Conservation (phyloP, 1,139 yeast genomes). For the Saccharomycopsis hybrid region DNA sequence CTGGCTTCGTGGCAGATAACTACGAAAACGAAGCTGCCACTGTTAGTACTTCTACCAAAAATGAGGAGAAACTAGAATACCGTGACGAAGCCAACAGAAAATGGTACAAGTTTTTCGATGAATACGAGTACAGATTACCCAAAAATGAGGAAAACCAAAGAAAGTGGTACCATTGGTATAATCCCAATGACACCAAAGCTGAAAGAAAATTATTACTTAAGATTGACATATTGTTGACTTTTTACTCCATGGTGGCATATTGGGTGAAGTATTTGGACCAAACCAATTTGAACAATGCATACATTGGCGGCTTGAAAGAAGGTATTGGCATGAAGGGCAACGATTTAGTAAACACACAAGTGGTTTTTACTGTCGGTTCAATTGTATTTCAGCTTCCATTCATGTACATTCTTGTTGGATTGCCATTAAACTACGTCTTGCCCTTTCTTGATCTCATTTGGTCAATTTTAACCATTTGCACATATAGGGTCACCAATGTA, state of each 20-base stretch:
- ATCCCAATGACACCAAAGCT: conserved; percentile 43
- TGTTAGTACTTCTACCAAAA: conserved; percentile 32
- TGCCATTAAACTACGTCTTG: conserved; percentile 35
- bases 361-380: conserved; percentile 51
- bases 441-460: conserved; percentile 40
- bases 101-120: conserved; percentile 60
- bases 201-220: conserved; percentile 50
- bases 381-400: conserved; percentile 48
- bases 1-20: neutral
- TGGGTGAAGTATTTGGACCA: conserved; percentile 69
- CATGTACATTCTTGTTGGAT: conserved; percentile 32
- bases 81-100: conserved; percentile 55
- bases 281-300: conserved; percentile 55
- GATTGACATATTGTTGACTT: conserved; percentile 52
- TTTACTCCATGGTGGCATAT: conserved; percentile 56
- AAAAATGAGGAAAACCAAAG: conserved; percentile 31
- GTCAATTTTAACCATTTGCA: conserved; percentile 49
- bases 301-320: conserved; percentile 55
- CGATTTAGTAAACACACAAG: conserved; percentile 52
- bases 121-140: conserved; percentile 47
- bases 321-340: conserved; percentile 50
- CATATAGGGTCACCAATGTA: conserved; percentile 36
- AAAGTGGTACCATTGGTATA: conserved; percentile 63
- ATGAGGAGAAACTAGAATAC: conserved; percentile 32
- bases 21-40: conserved; percentile 3